A percentile compares a stretch with the other conserved stretches of the same genome.
Conservation (phyloP, 257 asterid genomes). For the Jasminum sambac region DNA sequence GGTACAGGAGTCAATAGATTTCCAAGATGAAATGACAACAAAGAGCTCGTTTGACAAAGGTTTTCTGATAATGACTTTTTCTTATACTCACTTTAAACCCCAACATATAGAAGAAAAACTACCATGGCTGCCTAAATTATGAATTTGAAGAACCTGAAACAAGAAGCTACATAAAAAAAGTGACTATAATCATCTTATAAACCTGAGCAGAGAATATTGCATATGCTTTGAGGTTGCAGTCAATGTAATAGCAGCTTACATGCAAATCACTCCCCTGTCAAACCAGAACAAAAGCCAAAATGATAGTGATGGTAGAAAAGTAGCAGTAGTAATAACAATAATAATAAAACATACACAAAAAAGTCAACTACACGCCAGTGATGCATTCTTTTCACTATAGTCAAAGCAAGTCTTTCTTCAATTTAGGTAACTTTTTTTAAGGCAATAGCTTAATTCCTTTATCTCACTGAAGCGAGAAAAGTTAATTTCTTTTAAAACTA, state of each 20-base stretch:
- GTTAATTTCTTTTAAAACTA: neutral
- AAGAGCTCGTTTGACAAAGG: neutral
- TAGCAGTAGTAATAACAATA: neutral
- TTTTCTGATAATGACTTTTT: too few relatives aligned
- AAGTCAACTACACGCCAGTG: neutral
- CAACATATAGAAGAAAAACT: neutral
- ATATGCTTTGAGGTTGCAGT: constrained; percentile 61
- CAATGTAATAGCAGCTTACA: constrained; percentile 81
- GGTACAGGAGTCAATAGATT: neutral
- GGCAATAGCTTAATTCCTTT: neutral
- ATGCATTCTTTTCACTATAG: too few relatives aligned
- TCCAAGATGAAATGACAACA: neutral
- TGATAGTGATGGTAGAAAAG: too few relatives aligned
- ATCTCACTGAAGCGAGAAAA: neutral
- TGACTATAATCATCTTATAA: constrained; percentile 9
- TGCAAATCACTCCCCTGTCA: constrained; percentile 72
- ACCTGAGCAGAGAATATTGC: constrained; percentile 92
- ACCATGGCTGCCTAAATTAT: neutral
- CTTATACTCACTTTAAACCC: too few relatives aligned
- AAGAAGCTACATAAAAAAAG: neutral
- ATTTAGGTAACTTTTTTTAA: neutral
- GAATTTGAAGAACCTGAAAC: neutral
- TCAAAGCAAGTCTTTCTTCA: neutral
- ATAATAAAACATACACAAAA: neutral
- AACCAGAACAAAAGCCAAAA: constrained; percentile 15